Conservation (phyloP, 139 green algal genomes). For the Chlorella sp. region DNA sequence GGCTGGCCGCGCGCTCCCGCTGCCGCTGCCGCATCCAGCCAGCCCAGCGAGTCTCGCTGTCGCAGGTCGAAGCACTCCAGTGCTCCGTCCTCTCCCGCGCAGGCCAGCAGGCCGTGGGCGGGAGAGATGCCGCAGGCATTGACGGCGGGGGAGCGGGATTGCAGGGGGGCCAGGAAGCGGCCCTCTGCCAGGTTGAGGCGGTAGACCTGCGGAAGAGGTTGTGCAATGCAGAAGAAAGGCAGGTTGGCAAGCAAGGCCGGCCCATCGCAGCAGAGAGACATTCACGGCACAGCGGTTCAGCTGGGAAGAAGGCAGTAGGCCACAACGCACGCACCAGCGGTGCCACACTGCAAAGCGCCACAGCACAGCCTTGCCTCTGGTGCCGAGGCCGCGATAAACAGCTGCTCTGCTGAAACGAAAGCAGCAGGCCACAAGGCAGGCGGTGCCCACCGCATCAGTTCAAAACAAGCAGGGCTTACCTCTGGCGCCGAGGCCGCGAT, state of each 20-base stretch:
- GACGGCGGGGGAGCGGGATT: conserved; percentile 68
- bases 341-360: too few relatives aligned
- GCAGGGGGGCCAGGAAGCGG: conserved; percentile 86
- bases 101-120: conserved; percentile 75
- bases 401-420: too few relatives aligned
- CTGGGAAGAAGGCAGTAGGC: too few relatives aligned
- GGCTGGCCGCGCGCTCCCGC: conserved; percentile 62
- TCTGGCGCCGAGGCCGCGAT: conserved; percentile 83
- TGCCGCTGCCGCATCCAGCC: conserved; percentile 75
- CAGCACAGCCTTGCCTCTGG: too few relatives aligned
- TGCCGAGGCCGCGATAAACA: too few relatives aligned
- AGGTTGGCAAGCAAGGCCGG: too few relatives aligned
- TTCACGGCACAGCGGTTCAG: too few relatives aligned
- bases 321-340: too few relatives aligned
- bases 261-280: too few relatives aligned
- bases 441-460: too few relatives aligned
- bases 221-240: too few relatives aligned
- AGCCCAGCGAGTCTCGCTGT: conserved; percentile 57
- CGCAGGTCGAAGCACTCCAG: conserved; percentile 97
- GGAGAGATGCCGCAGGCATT: conserved; percentile 82
- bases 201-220: conserved; percentile 22
- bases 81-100: conserved; percentile 86
- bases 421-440: too few relatives aligned
- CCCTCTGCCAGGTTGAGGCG: conserved; percentile 91
- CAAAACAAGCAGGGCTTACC: conserved; percentile 3